Evolutionary conservation across 2,329 filamentous ascomycete species (phyloP).

Genomic region (Sordariomycetes sp.): DNA sequence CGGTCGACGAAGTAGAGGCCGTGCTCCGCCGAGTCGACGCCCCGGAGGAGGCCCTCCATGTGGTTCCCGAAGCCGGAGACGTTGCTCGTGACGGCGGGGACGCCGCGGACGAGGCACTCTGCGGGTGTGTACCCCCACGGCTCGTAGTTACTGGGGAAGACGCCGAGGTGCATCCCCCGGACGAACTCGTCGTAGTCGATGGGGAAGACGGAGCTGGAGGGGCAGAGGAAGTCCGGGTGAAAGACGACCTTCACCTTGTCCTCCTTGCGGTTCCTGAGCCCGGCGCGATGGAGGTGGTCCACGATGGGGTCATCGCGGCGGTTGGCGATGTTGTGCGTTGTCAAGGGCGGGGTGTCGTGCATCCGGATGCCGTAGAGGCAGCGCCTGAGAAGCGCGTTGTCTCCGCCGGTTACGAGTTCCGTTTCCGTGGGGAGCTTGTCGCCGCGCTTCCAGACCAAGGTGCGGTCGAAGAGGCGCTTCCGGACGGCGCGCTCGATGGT

Average conservation of each 20-base stretch:
- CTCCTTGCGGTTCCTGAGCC: conserved; percentile 90
- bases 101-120: conserved; percentile 97
- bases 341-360: conserved; percentile 78
- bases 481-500: conserved; percentile 88
- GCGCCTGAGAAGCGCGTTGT: conserved; percentile 82
- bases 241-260: conserved; percentile 97
- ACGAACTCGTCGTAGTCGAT: conserved; percentile 99
- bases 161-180: conserved; percentile 85
- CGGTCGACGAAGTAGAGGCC: conserved; percentile 99
- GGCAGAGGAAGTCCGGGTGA: conserved; percentile 95
- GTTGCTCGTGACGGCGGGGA: conserved; percentile 96
- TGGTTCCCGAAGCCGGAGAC: conserved; percentile 97
- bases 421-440: conserved; percentile 91
- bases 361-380: conserved; percentile 96
- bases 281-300: conserved; percentile 89
- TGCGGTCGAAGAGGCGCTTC: conserved; percentile 86
- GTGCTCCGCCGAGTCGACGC: conserved; percentile 68
- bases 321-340: conserved; percentile 98
- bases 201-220: conserved; percentile 85
- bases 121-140: conserved; percentile 98
- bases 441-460: conserved; percentile 89
- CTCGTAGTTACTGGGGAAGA: conserved; percentile 97
- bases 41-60: conserved; percentile 98
- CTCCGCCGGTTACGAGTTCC: conserved; percentile 82
- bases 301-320: conserved; percentile 87